Percentiles rank a stretch among this genome's conserved stretches.
These are phyloP conservation scores for Saccharomyces hybrid DNA, from an alignment of 1,139 yeast genomes.

Conservation along the genomic window DNA sequence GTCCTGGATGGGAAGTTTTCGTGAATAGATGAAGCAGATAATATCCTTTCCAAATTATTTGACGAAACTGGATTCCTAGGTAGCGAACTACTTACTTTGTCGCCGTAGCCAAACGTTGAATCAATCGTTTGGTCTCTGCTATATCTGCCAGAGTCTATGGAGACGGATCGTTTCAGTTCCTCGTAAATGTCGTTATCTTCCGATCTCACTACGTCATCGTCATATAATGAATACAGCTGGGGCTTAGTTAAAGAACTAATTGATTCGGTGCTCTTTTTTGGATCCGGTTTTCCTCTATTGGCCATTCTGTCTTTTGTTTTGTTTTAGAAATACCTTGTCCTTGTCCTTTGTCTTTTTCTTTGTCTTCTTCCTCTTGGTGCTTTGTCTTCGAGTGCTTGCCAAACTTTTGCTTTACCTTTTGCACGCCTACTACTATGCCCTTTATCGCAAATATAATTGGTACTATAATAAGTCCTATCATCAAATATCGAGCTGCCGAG, in stretches of 20 bases:
- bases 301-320: not conserved
- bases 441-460: not conserved
- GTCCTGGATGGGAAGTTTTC: constrained; percentile 4
- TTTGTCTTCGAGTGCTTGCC: not conserved
- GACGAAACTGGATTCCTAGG: not conserved
- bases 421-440: constrained; percentile 1
- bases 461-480: not conserved
- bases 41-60: not conserved
- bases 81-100: not conserved
- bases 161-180: constrained; percentile 17
- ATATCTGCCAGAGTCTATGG: not conserved
- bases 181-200: constrained; percentile 26
- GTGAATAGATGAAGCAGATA: constrained; percentile 3
- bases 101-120: not conserved
- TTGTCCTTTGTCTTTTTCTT: not conserved
- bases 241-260: constrained; percentile 27
- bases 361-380: not conserved
- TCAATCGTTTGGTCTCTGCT: not conserved
- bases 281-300: not conserved
- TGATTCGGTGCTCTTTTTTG: constrained; percentile 19
- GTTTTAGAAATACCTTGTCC: not conserved
- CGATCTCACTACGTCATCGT: constrained; percentile 28
- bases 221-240: constrained; percentile 29
- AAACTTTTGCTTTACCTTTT: not conserved
- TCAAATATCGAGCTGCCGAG: not conserved